Evolutionary conservation across 106 monocot species (phyloP).

Genomic region (Hemerocallis citrina): DNA sequence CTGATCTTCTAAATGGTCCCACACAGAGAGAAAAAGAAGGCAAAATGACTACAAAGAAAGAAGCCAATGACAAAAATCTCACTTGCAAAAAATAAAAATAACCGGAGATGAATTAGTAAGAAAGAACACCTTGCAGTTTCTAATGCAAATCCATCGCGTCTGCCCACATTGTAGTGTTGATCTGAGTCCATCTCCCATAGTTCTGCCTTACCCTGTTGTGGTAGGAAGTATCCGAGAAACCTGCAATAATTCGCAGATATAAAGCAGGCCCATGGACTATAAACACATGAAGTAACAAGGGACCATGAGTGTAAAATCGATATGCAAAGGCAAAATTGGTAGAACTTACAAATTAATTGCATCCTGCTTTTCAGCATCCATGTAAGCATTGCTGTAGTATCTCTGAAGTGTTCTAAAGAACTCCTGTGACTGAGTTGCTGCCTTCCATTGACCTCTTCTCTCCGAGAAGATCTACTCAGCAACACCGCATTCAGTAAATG

Average conservation of each 20-base stretch:
- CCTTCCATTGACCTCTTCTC: conserved; percentile 95
- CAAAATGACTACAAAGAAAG: too few species aligned
- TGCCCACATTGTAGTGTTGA: conserved; percentile 49
- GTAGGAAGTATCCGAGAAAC: conserved; percentile 92
- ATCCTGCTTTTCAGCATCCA: conserved; percentile 94
- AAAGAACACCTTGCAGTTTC: conserved; percentile 48
- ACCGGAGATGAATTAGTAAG: neutral
- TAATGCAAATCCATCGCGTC: conserved; percentile 26
- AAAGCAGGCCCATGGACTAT: neutral
- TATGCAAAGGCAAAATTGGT: conserved; percentile 1
- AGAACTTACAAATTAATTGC: conserved; percentile 86
- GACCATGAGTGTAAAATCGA: neutral
- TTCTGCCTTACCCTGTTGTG: conserved; percentile 60
- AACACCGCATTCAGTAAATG: neutral
- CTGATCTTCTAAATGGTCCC: too few species aligned
- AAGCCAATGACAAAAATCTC: too few species aligned
- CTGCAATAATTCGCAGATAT: conserved; percentile 25
- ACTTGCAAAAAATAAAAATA: too few species aligned
- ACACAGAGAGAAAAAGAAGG: too few species aligned
- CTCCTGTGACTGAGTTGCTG: conserved; percentile 91
- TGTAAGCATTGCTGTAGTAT: conserved; percentile 87
- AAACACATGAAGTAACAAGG: neutral
- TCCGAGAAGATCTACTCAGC: conserved; percentile 76
- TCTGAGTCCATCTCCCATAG: conserved; percentile 76
- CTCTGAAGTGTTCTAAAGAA: conserved; percentile 80